Conservation (phyloP, 139 green algal species). For the Dunaliella sp. region DNA sequence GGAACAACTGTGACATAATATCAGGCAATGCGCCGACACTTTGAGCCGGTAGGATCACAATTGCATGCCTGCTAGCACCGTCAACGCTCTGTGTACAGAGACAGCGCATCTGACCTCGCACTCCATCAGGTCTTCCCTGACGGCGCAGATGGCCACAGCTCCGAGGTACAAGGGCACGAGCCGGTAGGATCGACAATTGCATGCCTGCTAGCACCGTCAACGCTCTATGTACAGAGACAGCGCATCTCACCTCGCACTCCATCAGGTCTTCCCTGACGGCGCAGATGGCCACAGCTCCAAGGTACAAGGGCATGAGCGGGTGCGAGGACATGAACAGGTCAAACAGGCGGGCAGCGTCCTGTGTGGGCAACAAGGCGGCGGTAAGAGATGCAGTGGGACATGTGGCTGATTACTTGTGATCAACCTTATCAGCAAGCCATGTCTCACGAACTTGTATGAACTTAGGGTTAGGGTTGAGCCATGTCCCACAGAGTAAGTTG, state of each 20-base stretch:
- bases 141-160: conserved; percentile 57
- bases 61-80: no score
- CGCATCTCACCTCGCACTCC: conserved; percentile 37
- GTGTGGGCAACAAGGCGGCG: not conserved
- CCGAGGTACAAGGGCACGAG: conserved; percentile 90
- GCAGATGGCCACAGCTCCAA: conserved; percentile 68
- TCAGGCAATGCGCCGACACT: no score
- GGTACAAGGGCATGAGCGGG: conserved; percentile 90
- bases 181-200: no score
- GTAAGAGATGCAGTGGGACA: not conserved
- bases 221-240: no score
- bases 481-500: no score
- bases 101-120: conserved; percentile 47
- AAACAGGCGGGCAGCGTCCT: conserved; percentile 69
- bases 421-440: not conserved
- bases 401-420: not conserved
- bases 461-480: not conserved
- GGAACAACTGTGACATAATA: no score
- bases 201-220: no score
- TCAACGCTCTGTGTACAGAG: no score
- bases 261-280: conserved; percentile 52
- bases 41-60: no score
- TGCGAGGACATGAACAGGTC: conserved; percentile 86
- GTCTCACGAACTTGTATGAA: not conserved
- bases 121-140: conserved; percentile 51